phyloP scores from a whole-genome alignment of 306 rosid species.

The Cucurbita ficifolia region DNA sequence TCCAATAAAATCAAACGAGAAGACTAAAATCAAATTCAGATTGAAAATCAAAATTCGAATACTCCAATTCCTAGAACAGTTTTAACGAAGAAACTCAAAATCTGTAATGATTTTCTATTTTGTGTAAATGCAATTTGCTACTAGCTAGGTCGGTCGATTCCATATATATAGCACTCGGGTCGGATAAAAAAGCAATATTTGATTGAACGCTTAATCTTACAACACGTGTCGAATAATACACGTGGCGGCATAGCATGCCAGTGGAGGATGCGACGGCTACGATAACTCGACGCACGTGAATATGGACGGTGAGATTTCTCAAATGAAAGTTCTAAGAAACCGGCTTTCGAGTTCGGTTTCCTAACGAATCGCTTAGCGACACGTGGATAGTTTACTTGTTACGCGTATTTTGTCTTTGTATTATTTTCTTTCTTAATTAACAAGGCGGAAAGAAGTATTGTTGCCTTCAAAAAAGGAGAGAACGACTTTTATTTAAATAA shows the following conservation, averaged over 20 bases:
- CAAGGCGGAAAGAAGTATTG: background rate
- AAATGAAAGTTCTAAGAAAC: background rate
- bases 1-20: background rate
- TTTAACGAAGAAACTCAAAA: background rate
- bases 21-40: background rate
- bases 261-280: background rate
- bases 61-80: background rate
- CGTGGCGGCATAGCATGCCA: background rate
- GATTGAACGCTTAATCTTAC: background rate
- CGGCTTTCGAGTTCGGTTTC: background rate
- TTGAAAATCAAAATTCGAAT: background rate
- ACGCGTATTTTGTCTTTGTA: background rate
- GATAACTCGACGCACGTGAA: constrained; percentile 7
- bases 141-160: background rate
- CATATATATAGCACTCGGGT: background rate
- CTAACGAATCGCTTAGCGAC: background rate
- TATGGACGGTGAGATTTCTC: constrained; percentile 1
- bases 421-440: background rate
- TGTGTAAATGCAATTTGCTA: background rate
- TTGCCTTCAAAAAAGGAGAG: background rate
- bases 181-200: background rate
- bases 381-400: background rate
- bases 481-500: too few species aligned
- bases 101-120: background rate
- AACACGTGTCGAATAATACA: background rate